These are phyloP conservation scores for Boehmeria nivea DNA, from an alignment of 306 rosid genomes.

Conservation along the genomic window DNA sequence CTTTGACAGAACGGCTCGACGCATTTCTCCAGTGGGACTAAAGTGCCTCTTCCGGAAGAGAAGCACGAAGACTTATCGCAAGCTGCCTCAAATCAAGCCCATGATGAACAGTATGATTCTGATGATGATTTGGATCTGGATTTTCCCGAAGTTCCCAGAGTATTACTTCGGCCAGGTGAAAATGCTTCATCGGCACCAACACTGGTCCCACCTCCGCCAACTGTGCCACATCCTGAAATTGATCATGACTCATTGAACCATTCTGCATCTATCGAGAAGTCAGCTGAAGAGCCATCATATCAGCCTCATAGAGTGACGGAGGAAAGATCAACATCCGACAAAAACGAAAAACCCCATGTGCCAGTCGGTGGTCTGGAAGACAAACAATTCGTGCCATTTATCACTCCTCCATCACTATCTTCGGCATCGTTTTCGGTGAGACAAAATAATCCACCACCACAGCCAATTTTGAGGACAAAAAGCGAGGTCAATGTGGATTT, in stretches of 20 bases:
- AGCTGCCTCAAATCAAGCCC: constrained; percentile 31
- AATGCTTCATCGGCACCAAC: constrained; percentile 53
- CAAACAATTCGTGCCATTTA: constrained; percentile 80
- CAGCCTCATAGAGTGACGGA: constrained; percentile 19
- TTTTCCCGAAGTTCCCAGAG: constrained; percentile 79
- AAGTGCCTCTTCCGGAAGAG: constrained; percentile 63
- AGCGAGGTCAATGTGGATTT: constrained; percentile 49
- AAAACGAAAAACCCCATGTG: constrained; percentile 36
- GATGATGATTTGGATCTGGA: constrained; percentile 69
- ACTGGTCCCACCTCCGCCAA: constrained; percentile 27
- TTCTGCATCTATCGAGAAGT: constrained; percentile 28
- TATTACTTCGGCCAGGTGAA: constrained; percentile 31
- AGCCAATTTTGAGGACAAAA: constrained; percentile 38
- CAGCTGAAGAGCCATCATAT: constrained; percentile 27
- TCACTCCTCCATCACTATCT: constrained; percentile 55
- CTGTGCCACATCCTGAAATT: constrained; percentile 26
- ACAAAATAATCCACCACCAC: constrained; percentile 29
- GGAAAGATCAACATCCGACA: constrained; percentile 31
- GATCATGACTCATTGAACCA: constrained; percentile 30
- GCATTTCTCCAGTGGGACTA: constrained; percentile 52
- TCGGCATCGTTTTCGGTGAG: constrained; percentile 39
- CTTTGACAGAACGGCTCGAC: constrained; percentile 66
- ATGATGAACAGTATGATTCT: constrained; percentile 50
- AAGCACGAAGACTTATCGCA: constrained; percentile 45
- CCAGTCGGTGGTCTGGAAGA: constrained; percentile 53